Base-by-base conservation (phyloP, 768 basidiomycete species). In the Chalciporus piperatus region DNA sequence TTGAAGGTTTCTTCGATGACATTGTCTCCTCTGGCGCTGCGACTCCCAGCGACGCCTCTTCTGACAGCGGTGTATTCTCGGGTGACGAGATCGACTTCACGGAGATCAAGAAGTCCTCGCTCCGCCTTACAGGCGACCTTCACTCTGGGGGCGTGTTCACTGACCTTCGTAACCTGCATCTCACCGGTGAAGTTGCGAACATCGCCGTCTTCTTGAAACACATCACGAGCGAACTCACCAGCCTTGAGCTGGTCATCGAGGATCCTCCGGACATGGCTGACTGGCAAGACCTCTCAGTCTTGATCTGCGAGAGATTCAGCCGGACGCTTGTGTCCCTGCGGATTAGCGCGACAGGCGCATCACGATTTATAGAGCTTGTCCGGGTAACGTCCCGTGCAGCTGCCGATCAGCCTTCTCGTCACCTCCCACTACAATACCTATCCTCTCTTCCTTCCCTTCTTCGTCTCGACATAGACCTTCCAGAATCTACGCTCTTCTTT, bases 1-100 rank as follows among this genome's bases (percentile, higher is more conserved):
- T 89, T n/a, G 86, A 89, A 69, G 84, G 85, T 17, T 91, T 91
- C 68, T 91, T 91, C 65, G 83, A 84, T 63, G 82, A 87, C 47
- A 72, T 89, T 56, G 71, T 73, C 55, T 75, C 78, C 38, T 88
- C 87, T 1, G 89, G 88, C n/a, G 74, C 75, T 54, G 80, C 80
- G 25, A 86, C 87, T 12, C 89, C 88, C 6, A 81, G 76, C 55
- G 87, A 86, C 11, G 76, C 81, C 13, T 83, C 85, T 46, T 84
- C 78, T 38, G 88, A 90, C 67, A 88, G 85, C 59, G 86, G 87
- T 38, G 80, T 89, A 54, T 89, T 87, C 72, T 88, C 87, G 47
- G 81, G 77, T 45, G 87, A 89, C 55, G 88, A 90, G 56, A 70
- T 84, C 52, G 89, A 91, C 65, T 89, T 89, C 59, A 79, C 84